Percentiles rank a stretch among this genome's conserved stretches.
These are phyloP conservation scores for Pyrenophora teres DNA, from an alignment of 2,329 filamentous ascomycete genomes.

Conservation along the genomic window DNA sequence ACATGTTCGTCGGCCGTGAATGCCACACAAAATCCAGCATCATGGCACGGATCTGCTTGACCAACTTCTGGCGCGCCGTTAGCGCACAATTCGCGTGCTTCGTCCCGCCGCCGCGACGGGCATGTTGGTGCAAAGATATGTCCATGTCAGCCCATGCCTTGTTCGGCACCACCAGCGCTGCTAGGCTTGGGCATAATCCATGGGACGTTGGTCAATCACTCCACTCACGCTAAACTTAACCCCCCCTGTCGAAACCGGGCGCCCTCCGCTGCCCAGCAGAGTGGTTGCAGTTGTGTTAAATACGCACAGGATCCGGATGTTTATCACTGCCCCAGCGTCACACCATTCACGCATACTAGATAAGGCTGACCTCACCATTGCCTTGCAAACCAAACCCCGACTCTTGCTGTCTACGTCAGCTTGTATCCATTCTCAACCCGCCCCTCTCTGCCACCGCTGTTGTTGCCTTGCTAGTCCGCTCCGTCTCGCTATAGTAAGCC, in stretches of 20 bases:
- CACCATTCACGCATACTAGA: constrained; percentile 20
- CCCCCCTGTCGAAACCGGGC: constrained; percentile 25
- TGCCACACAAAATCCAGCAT: constrained; percentile 22
- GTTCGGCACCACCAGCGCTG: constrained; percentile 20
- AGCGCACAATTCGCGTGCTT: constrained; percentile 37
- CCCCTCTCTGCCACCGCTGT: neutral
- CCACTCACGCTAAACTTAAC: constrained; percentile 28
- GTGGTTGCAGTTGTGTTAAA: constrained; percentile 36
- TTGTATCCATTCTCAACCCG: constrained; percentile 9
- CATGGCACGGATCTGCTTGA: constrained; percentile 38
- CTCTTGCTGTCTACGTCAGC: constrained; percentile 9
- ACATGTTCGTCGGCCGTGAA: constrained; percentile 15
- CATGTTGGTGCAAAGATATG: constrained; percentile 17
- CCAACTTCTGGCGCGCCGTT: constrained; percentile 31
- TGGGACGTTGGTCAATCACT: constrained; percentile 19
- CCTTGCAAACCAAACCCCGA: constrained; percentile 11
- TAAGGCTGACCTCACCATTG: constrained; percentile 35
- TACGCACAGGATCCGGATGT: constrained; percentile 26
- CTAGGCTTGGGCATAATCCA: constrained; percentile 15
- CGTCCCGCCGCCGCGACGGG: constrained; percentile 41
- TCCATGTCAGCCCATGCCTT: constrained; percentile 24
- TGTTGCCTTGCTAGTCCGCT: constrained; percentile 6
- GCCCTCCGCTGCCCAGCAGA: constrained; percentile 37
- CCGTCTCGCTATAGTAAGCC: constrained; percentile 20
- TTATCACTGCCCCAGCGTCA: constrained; percentile 15